These are phyloP conservation scores for Neospora caninum DNA, from an alignment of 169 alveolate species.

Conservation along the genomic window DNA sequence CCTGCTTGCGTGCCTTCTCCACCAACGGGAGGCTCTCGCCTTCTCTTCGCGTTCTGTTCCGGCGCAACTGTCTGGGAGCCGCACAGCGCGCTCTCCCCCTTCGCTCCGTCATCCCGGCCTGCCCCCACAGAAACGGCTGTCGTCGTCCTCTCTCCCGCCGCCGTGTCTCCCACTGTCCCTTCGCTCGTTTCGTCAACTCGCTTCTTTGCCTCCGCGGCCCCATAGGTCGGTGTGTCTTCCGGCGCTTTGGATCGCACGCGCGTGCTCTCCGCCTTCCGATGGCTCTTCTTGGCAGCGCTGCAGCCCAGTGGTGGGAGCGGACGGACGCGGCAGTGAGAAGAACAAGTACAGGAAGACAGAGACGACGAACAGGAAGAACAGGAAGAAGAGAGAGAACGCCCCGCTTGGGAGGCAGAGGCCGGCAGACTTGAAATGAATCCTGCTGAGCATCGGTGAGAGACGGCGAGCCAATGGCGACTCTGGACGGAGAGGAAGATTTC, in stretches of 20 bases:
- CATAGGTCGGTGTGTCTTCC: background rate
- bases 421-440: background rate
- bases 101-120: no score
- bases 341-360: background rate
- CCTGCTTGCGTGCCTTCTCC: no score
- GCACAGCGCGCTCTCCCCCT: no score
- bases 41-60: no score
- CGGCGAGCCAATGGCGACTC: background rate
- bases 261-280: background rate
- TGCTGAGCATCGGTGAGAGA: conserved; percentile 8
- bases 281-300: background rate
- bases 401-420: no score
- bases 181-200: background rate
- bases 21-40: no score
- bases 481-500: background rate
- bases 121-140: no score
- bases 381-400: background rate
- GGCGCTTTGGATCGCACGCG: background rate
- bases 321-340: background rate
- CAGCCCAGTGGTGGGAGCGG: background rate
- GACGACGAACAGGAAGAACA: background rate
- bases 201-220: background rate
- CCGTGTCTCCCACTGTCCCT: background rate
- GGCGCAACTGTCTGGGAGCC: no score
- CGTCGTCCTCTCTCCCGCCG: background rate